Evolutionary conservation across 2,329 filamentous ascomycete species (phyloP), one percentile per base, ranked within the genome.

Genomic region (Phyllosticta citribraziliensis): DNA sequence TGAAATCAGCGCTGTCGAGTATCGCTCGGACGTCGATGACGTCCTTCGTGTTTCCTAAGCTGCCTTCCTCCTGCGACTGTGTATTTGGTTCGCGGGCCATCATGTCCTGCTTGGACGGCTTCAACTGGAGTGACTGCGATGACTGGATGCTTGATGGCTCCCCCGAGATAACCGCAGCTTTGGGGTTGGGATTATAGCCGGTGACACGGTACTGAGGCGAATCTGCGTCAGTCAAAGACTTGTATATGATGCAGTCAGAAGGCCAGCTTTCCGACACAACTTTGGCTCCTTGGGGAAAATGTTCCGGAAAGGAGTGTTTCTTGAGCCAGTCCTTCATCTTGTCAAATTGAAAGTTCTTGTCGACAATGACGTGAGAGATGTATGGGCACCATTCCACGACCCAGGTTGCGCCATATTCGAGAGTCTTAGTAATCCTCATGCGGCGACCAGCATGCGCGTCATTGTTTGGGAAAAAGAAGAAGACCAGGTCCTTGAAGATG

Each of bases 281-380:
- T 47, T n/a, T 47, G 14, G 17, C 40, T 12, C 27, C 27, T 5
- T 6, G 6, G 1, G 79, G 67, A 12, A 83, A 70, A n/a, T 72
- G 68, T 66, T 81, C 79, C 22, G 83, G 80, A 56, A 85, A 67
- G 2, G 66, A 65, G 2, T 77, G 72, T 5, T 77, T 30, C 61
- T 80, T 79, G 3, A 91, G 70, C 63, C 82, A 79, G 11, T 74
- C 76, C 60, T 86, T 71, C 6, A 96, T 77, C 61, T 91, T 83
- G 3, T 79, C 73, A 68, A 85, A 92, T 0, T 76, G 76, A 56
- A 94, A 74, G 1, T 74, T 74, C 65, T 84, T 87, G 69, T 97
- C 92, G 1, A 91, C 86, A 62, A 97, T 80, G 56, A 96, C 76
- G 74, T 96, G 90, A 0, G 88, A 95, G 22, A 69, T 51, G 6